phyloP scores from a whole-genome alignment of 768 basidiomycete species.

The Rhizopogon vinicolor region DNA sequence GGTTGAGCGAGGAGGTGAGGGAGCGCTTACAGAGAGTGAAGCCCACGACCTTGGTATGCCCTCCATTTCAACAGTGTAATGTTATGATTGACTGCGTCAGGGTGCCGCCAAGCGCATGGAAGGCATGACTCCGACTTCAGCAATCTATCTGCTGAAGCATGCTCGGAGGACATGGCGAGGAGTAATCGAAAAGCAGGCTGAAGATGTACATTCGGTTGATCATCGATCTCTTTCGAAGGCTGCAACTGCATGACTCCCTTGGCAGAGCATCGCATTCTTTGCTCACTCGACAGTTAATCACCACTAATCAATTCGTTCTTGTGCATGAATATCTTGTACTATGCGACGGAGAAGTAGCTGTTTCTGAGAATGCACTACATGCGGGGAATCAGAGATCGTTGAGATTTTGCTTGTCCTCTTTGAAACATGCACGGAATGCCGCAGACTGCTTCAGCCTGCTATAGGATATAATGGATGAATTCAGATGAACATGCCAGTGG shows the following conservation, averaged over 20 bases:
- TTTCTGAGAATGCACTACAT: too few species aligned
- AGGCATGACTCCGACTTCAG: constrained; percentile 81
- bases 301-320: neutral
- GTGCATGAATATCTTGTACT: neutral
- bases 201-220: neutral
- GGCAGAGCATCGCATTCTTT: neutral
- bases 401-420: too few species aligned
- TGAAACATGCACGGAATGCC: too few species aligned
- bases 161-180: constrained; percentile 37
- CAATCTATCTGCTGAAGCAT: constrained; percentile 65
- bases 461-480: neutral
- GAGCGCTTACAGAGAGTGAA: constrained; percentile 56
- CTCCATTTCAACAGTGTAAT: neutral
- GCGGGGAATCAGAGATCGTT: too few species aligned
- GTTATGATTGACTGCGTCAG: constrained; percentile 31
- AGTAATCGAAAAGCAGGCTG: neutral
- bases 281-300: neutral
- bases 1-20: constrained; percentile 72
- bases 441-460: neutral
- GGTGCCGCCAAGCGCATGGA: constrained; percentile 93
- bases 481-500: neutral
- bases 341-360: too few species aligned
- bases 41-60: constrained; percentile 64
- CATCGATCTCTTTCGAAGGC: neutral
- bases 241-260: neutral